These are phyloP conservation scores for Starmera quercuum DNA, from an alignment of 805 yeast species.

Conservation along the genomic window DNA sequence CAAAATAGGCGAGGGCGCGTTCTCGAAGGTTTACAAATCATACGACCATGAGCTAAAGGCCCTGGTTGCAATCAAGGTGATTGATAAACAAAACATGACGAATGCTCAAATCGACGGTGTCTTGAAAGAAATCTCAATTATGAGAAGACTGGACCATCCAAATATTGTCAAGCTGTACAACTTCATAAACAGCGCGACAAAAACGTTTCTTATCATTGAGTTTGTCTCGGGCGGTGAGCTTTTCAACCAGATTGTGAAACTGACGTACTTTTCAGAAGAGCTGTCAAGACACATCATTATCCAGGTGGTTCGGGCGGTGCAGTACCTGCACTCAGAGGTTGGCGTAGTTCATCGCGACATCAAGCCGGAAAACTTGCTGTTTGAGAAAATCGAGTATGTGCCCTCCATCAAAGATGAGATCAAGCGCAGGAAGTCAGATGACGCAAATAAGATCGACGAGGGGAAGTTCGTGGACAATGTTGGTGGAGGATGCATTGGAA, in stretches of 20 bases:
- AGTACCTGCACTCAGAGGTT: slow-evolving; percentile 61
- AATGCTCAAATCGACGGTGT: slow-evolving; percentile 58
- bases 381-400: slow-evolving; percentile 46
- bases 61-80: slow-evolving; percentile 45
- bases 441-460: slow-evolving; percentile 71
- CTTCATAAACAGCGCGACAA: slow-evolving; percentile 53
- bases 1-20: slow-evolving; percentile 78
- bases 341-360: slow-evolving; percentile 82
- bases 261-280: slow-evolving; percentile 60
- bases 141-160: slow-evolving; percentile 57
- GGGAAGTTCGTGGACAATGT: slow-evolving; percentile 73
- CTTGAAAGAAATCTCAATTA: slow-evolving; percentile 70
- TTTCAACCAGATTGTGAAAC: slow-evolving; percentile 58
- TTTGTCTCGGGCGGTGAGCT: slow-evolving; percentile 73
- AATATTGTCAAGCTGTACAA: slow-evolving; percentile 60
- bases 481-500: slow-evolving; percentile 78
- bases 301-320: slow-evolving; percentile 58
- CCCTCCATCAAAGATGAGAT: slow-evolving; percentile 29
- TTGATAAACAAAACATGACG: slow-evolving; percentile 64
- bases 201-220: slow-evolving; percentile 68
- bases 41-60: slow-evolving; percentile 15
- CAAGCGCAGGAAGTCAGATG: slow-evolving; percentile 56
- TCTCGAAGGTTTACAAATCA: slow-evolving; percentile 67
- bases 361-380: slow-evolving; percentile 73
- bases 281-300: slow-evolving; percentile 53